Percentiles rank a stretch among this genome's conserved stretches.
Evolutionary conservation across 352 stramenopile genomes (phyloP).

Genomic region (Globisporangium cylindrosporum): DNA sequence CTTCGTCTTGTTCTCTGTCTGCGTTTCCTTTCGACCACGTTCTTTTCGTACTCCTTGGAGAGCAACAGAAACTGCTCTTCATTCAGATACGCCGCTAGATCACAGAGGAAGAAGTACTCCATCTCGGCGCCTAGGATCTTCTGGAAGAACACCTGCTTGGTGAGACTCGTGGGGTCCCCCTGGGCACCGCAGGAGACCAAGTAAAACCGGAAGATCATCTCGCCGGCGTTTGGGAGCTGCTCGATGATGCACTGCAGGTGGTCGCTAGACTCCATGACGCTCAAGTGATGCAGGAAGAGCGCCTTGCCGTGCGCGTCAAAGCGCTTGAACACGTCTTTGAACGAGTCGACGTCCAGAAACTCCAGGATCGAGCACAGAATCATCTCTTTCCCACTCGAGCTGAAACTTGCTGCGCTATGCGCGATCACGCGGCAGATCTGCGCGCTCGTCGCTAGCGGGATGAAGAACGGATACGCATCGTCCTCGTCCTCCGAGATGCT

Average conservation of each 20-base stretch:
- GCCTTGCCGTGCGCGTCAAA: constrained; percentile 59
- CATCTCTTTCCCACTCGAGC: constrained; percentile 72
- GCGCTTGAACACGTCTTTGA: constrained; percentile 61
- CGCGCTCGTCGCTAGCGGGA: constrained; percentile 57
- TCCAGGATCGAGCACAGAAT: constrained; percentile 66
- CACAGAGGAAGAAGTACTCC: constrained; percentile 72
- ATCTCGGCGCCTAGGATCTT: constrained; percentile 57
- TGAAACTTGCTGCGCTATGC: constrained; percentile 49
- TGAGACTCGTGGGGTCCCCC: constrained; percentile 17
- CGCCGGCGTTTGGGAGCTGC: constrained; percentile 47
- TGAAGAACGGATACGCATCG: constrained; percentile 40
- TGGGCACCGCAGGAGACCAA: constrained; percentile 37
- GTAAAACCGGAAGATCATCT: constrained; percentile 66
- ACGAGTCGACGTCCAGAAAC: constrained; percentile 60
- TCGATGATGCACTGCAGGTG: constrained; percentile 55
- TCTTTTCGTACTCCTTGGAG: constrained; percentile 63
- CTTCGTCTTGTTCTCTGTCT: constrained; percentile 11
- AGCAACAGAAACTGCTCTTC: constrained; percentile 66
- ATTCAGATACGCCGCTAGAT: constrained; percentile 52
- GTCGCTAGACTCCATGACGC: constrained; percentile 45
- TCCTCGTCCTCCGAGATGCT: constrained; percentile 30
- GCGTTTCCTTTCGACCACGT: constrained; percentile 30
- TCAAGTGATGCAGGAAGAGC: constrained; percentile 63
- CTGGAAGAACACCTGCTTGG: constrained; percentile 57
- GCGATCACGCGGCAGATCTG: constrained; percentile 75